phyloP scores from a whole-genome alignment of 179 eudicot species.

The Silene vulgaris region DNA sequence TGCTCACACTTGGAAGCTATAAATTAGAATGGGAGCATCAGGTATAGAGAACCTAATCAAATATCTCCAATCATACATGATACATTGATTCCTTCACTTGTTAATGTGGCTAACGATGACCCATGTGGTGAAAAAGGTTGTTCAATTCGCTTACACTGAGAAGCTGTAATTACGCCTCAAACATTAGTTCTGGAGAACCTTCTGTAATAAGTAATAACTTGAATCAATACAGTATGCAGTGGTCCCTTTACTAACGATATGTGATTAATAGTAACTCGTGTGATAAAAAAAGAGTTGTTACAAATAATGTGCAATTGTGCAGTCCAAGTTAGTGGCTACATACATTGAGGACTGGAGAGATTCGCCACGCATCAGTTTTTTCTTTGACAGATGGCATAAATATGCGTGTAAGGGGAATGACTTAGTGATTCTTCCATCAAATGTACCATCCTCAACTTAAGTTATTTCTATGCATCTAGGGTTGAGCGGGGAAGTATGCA shows the following conservation, averaged over 20 bases:
- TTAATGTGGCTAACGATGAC: too few species aligned
- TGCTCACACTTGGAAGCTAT: background rate
- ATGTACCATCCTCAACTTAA: too few species aligned
- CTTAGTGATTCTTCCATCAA: too few species aligned
- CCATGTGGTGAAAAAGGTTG: too few species aligned
- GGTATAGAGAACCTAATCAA: background rate
- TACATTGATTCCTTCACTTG: too few species aligned
- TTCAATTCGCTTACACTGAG: too few species aligned
- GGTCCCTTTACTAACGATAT: background rate
- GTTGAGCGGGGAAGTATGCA: background rate
- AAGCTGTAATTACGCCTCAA: too few species aligned
- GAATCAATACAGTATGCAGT: too few species aligned
- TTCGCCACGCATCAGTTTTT: too few species aligned
- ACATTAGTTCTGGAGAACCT: too few species aligned
- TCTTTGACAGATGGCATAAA: background rate
- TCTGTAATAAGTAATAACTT: too few species aligned
- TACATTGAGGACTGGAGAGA: background rate
- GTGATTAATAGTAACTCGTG: background rate
- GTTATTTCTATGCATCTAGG: background rate
- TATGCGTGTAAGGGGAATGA: background rate
- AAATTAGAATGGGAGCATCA: constrained; percentile 3
- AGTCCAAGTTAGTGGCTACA: background rate
- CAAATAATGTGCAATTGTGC: background rate
- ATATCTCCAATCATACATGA: background rate
- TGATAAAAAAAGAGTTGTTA: background rate